Percentiles rank a stretch among this genome's conserved stretches.
Evolutionary conservation across 2,329 filamentous ascomycete genomes (phyloP).

Genomic region (Penicillium griseofulvum): DNA sequence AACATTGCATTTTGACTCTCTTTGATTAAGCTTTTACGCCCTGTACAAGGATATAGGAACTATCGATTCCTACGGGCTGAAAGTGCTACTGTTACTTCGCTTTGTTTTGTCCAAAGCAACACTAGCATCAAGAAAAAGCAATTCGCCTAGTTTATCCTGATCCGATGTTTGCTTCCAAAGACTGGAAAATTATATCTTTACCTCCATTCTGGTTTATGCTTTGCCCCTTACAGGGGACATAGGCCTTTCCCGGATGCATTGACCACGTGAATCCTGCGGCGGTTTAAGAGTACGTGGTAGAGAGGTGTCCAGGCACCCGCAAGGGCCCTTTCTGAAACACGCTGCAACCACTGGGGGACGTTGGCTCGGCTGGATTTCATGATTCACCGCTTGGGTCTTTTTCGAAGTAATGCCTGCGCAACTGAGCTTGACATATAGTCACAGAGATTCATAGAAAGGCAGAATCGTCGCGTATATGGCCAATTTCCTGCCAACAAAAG

Average conservation of each 20-base stretch:
- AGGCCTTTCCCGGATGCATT: neutral
- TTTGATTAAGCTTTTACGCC: neutral
- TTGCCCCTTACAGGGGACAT: slow-evolving; percentile 1
- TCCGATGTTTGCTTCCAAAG: neutral
- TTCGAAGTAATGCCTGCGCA: no score
- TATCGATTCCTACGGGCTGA: neutral
- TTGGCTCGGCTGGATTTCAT: no score
- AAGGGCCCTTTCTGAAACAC: neutral
- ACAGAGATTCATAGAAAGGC: no score
- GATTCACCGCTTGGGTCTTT: neutral
- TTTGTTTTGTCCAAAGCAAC: neutral
- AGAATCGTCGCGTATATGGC: no score
- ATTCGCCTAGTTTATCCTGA: neutral
- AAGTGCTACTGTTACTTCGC: neutral
- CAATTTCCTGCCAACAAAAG: no score
- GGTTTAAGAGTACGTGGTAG: no score
- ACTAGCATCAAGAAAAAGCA: neutral
- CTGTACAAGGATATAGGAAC: neutral
- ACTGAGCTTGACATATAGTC: no score
- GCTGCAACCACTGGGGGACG: neutral
- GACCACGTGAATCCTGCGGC: neutral
- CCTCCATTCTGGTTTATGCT: neutral
- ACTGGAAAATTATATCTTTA: neutral
- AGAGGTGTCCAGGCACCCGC: neutral
- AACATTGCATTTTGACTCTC: neutral